These are phyloP conservation scores for Neonectria sp. DNA, from an alignment of 2,329 filamentous ascomycete genomes.

Conservation along the genomic window DNA sequence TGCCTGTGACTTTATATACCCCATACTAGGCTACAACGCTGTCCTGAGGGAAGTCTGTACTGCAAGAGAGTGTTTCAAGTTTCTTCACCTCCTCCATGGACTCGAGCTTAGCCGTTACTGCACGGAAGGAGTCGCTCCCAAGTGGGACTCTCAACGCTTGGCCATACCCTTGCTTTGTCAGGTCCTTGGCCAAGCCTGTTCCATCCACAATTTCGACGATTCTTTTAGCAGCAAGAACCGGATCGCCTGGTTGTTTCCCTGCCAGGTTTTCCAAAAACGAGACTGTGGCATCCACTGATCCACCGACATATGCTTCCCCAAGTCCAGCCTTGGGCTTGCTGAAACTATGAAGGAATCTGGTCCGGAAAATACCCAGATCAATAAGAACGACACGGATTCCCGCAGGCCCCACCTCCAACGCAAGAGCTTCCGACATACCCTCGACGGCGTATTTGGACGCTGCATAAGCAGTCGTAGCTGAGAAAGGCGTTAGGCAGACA, in stretches of 20 bases:
- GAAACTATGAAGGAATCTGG: neutral
- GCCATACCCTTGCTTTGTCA: neutral
- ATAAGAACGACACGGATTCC: neutral
- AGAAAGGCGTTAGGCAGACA: neutral
- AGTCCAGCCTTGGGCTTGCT: neutral
- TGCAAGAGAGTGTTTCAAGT: neutral
- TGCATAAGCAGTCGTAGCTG: neutral
- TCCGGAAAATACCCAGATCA: slow-evolving; percentile 2
- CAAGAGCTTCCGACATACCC: neutral
- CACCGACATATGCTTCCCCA: neutral
- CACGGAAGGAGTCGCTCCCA: slow-evolving; percentile 6
- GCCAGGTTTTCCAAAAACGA: neutral
- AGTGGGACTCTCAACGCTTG: neutral
- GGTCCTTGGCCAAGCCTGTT: slow-evolving; percentile 4
- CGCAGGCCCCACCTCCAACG: neutral
- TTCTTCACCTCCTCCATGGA: neutral
- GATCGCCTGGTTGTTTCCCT: neutral
- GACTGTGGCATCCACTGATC: neutral
- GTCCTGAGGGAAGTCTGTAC: neutral
- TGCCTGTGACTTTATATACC: no score
- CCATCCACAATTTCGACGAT: neutral
- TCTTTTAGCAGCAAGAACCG: neutral
- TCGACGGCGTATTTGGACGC: neutral
- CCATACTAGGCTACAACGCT: neutral
- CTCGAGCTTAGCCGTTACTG: slow-evolving; percentile 1